Conservation (phyloP, 768 basidiomycete genomes). For the Cyclocybe cylindracea region DNA sequence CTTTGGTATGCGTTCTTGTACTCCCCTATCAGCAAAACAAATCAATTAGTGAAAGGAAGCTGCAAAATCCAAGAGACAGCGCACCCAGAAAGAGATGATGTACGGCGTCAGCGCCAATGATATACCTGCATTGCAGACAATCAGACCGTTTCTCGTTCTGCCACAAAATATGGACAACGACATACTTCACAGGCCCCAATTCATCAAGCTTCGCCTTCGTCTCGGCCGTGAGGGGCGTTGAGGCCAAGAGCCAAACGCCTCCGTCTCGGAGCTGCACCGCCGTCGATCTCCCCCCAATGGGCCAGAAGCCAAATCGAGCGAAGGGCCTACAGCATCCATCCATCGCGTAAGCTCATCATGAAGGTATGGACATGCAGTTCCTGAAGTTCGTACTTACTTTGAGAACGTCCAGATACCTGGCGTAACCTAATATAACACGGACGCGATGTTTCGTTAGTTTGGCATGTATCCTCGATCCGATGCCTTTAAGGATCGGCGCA, state of each 20-base stretch:
- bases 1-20: conserved; percentile 70
- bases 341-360: not conserved
- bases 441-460: not conserved
- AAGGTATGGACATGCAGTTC: not conserved
- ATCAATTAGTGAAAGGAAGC: not conserved
- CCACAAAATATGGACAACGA: not conserved
- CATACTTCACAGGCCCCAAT: conserved; percentile 69
- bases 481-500: conserved; percentile 11
- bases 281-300: conserved; percentile 83
- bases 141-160: not conserved
- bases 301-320: conserved; percentile 62
- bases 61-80: conserved; percentile 14
- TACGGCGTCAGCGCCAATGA: conserved; percentile 57
- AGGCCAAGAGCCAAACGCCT: conserved; percentile 83
- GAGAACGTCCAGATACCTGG: conserved; percentile 69
- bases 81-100: conserved; percentile 63
- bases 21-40: conserved; percentile 38
- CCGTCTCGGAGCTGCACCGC: conserved; percentile 70
- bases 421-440: conserved; percentile 34
- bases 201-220: conserved; percentile 63
- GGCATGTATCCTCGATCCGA: not conserved
- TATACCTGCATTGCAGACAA: conserved; percentile 39
- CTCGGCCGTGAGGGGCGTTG: conserved; percentile 65
- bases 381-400: conserved; percentile 33
- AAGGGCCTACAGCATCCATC: conserved; percentile 52